Evolutionary conservation across 1,139 yeast genomes (phyloP).

Genomic region (Hemisphaericaspora lyxosophila): DNA sequence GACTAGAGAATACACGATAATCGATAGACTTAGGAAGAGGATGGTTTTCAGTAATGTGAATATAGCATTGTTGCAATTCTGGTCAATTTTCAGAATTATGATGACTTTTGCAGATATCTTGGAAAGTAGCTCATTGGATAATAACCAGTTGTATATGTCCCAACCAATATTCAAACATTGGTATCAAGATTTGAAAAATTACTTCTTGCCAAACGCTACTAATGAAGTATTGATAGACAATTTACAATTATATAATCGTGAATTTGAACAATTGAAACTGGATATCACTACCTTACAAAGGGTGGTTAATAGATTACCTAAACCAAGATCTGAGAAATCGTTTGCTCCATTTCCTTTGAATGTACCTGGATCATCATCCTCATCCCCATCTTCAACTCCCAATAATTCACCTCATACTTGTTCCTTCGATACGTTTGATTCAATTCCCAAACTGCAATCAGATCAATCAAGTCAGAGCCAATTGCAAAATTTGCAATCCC

Average conservation of each 20-base stretch:
- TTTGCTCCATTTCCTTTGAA: constrained; percentile 15
- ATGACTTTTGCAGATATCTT: constrained; percentile 13
- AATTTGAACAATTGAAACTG: constrained; percentile 13
- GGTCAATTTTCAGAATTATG: constrained; percentile 28
- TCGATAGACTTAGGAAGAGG: constrained; percentile 27
- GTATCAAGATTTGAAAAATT: constrained; percentile 14
- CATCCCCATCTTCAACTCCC: constrained; percentile 2
- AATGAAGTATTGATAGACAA: constrained; percentile 13
- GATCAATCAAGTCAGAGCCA: constrained; percentile 3
- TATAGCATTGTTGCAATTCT: constrained; percentile 28
- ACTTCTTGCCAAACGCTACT: constrained; percentile 13
- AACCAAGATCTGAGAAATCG: constrained; percentile 1
- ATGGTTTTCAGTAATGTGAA: constrained; percentile 35
- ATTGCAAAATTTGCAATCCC: constrained; percentile 10
- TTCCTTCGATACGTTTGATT: neutral
- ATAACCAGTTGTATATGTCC: constrained; percentile 7
- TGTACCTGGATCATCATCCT: constrained; percentile 7
- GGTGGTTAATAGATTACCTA: constrained; percentile 3
- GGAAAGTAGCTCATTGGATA: constrained; percentile 13
- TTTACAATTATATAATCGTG: constrained; percentile 12
- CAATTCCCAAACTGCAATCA: neutral
- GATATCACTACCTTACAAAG: constrained; percentile 11
- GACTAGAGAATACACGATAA: constrained; percentile 26
- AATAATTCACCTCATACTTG: neutral
- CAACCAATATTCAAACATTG: constrained; percentile 10